Conservation (phyloP, 2,329 filamentous ascomycete genomes). For the Thielaviopsis populi region DNA sequence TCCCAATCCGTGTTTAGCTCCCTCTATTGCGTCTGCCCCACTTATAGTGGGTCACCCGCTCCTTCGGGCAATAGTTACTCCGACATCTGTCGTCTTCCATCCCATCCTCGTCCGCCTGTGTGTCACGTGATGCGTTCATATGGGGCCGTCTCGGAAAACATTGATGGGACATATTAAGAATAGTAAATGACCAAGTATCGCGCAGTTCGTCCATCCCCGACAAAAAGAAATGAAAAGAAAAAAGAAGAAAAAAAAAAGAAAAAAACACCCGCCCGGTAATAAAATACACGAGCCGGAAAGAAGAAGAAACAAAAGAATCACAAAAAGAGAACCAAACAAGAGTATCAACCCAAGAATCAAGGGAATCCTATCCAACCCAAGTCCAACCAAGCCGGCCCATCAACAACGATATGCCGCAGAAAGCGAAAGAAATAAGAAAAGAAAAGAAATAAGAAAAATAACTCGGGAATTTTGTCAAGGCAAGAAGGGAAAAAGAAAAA, state of each 20-base stretch:
- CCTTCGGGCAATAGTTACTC: too few relatives aligned
- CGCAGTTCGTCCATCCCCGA: too few relatives aligned
- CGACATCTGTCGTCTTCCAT: too few relatives aligned
- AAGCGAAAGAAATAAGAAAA: background rate
- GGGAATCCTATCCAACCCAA: background rate
- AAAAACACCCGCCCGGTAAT: background rate
- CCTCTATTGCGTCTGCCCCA: too few relatives aligned
- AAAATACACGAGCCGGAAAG: background rate
- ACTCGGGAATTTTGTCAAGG: background rate
- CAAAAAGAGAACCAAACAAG: background rate
- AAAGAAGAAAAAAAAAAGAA: background rate
- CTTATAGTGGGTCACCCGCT: too few relatives aligned
- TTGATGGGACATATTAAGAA: too few relatives aligned
- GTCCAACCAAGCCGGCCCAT: background rate
- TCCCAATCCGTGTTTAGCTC: background rate
- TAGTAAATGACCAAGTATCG: too few relatives aligned
- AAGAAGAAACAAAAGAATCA: background rate
- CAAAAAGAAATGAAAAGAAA: too few relatives aligned
- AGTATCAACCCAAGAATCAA: background rate
- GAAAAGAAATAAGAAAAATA: background rate
- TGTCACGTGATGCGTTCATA: background rate
- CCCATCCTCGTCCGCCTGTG: too few relatives aligned
- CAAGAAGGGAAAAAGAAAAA: background rate
- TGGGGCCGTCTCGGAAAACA: background rate
- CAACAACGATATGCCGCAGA: background rate